Evolutionary conservation across 23 red algal genomes (phyloP).

Genomic region (Gracilariopsis chorda): DNA sequence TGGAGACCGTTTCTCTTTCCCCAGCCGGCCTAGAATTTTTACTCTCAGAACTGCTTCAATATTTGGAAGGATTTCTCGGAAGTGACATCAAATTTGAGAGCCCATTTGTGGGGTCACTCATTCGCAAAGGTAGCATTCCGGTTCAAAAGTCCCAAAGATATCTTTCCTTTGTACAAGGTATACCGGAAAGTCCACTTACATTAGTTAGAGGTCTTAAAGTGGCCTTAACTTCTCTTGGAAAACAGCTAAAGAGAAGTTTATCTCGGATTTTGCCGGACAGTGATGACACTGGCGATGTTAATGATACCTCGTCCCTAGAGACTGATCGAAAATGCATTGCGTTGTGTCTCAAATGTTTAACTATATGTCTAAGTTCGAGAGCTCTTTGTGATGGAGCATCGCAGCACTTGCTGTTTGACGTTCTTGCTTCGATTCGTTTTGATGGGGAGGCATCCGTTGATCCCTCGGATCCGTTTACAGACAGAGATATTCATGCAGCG

Average conservation of each 20-base stretch:
- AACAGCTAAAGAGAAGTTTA: constrained; percentile 30
- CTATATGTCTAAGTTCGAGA: constrained; percentile 4
- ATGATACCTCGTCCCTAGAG: neutral
- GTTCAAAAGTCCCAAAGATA: neutral
- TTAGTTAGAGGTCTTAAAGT: neutral
- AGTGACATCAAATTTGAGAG: neutral
- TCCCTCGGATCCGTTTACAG: constrained; percentile 48
- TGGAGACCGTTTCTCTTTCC: constrained; percentile 34
- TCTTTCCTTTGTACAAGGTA: neutral
- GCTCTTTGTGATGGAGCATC: constrained; percentile 10
- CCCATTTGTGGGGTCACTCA: constrained; percentile 7
- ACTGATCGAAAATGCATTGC: neutral
- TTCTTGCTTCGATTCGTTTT: constrained; percentile 40
- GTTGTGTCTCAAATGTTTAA: constrained; percentile 44
- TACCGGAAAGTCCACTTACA: neutral
- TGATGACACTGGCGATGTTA: neutral
- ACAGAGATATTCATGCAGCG: constrained; percentile 36
- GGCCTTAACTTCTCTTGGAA: constrained; percentile 28
- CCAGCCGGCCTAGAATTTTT: constrained; percentile 1
- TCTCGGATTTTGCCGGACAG: constrained; percentile 6
- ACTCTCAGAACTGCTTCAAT: constrained; percentile 31
- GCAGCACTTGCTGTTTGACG: constrained; percentile 33
- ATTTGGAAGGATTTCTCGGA: constrained; percentile 26
- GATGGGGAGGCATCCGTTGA: constrained; percentile 15
- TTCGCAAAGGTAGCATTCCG: neutral